phyloP scores from a whole-genome alignment of 2,329 filamentous ascomycete genomes.

The Pezicula neosporulosa region DNA sequence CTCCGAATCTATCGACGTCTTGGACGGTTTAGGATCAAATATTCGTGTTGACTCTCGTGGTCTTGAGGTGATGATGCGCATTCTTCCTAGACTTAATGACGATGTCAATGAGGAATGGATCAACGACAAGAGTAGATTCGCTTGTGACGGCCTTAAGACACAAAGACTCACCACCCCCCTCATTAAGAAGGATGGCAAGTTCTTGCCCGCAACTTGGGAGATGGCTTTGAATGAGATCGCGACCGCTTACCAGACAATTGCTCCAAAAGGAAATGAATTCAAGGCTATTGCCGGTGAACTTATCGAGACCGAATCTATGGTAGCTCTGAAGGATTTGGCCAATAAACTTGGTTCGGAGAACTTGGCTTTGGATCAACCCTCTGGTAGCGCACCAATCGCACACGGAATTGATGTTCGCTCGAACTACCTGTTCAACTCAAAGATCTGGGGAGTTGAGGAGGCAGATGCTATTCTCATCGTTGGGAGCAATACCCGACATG shows the following conservation, averaged over 20 bases:
- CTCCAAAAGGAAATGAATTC: constrained; percentile 89
- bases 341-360: constrained; percentile 98
- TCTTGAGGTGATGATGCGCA: constrained; percentile 96
- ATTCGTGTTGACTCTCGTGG: constrained; percentile 92
- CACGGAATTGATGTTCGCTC: constrained; percentile 92
- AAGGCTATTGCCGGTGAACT: constrained; percentile 91
- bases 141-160: constrained; percentile 93
- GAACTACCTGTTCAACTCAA: constrained; percentile 97
- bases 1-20: constrained; percentile 91
- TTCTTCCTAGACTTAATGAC: constrained; percentile 90
- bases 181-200: constrained; percentile 83
- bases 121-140: constrained; percentile 96
- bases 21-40: constrained; percentile 89
- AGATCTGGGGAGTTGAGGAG: constrained; percentile 89
- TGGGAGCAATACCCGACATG: constrained; percentile 91
- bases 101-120: constrained; percentile 99
- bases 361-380: constrained; percentile 84
- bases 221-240: constrained; percentile 87
- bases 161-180: constrained; percentile 92
- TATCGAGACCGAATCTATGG: constrained; percentile 86
- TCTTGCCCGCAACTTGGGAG: constrained; percentile 92
- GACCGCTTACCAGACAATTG: constrained; percentile 73
- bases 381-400: constrained; percentile 77
- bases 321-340: constrained; percentile 94
- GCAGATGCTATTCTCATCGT: constrained; percentile 89